Evolutionary conservation across 257 asterid genomes (phyloP).

Genomic region (Nemophila menziesii): DNA sequence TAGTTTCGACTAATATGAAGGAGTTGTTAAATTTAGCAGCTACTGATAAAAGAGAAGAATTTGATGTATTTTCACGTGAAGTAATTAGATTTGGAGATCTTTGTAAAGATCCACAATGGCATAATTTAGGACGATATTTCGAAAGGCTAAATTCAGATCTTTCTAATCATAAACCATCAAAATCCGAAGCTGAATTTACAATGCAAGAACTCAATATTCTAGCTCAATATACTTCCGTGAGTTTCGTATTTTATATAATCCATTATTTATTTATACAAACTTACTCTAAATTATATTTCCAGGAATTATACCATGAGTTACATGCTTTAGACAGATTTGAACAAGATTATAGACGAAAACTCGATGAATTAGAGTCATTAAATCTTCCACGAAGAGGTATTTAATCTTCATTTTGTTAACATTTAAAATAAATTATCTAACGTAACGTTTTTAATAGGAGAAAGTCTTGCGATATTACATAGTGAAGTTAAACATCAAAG

Average conservation of each 20-base stretch:
- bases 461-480: conserved; percentile 59
- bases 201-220: conserved; percentile 77
- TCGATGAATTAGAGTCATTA: conserved; percentile 83
- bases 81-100: conserved; percentile 82
- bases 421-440: not conserved
- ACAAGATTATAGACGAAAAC: conserved; percentile 79
- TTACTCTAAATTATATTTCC: conserved; percentile 21
- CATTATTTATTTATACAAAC: not conserved
- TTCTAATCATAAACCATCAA: conserved; percentile 41
- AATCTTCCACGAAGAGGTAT: conserved; percentile 93
- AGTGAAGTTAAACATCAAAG: conserved; percentile 93
- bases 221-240: conserved; percentile 94
- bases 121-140: conserved; percentile 74
- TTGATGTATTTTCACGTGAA: conserved; percentile 81
- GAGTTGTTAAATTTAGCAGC: conserved; percentile 91
- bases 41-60: conserved; percentile 97
- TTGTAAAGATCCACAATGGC: conserved; percentile 99
- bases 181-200: conserved; percentile 72
- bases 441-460: conserved; percentile 40
- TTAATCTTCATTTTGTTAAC: conserved; percentile 11
- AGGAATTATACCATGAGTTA: conserved; percentile 93
- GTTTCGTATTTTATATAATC: conserved; percentile 17
- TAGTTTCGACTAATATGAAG: conserved; percentile 77
- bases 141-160: conserved; percentile 83
- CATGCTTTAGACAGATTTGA: conserved; percentile 90